Percentiles rank a stretch among this genome's conserved stretches.
Conservation (phyloP, 305 asterid genomes). For the Fraxinus ornus region DNA sequence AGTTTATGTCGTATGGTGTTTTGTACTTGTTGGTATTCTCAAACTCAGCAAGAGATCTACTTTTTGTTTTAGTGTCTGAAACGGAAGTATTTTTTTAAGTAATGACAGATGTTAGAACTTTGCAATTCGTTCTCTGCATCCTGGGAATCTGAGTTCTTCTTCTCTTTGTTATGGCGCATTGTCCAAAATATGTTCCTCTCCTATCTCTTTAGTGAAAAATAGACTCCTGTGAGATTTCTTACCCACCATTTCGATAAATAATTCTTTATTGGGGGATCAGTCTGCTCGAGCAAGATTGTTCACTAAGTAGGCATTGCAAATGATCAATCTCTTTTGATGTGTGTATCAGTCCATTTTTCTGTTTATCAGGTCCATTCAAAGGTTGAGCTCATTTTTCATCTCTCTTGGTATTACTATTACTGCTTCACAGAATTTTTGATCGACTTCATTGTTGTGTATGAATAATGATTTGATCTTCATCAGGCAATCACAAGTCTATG, state of each 20-base stretch:
- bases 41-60: neutral
- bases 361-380: neutral
- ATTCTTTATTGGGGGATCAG: neutral
- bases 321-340: neutral
- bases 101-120: neutral
- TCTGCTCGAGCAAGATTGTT: neutral
- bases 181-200: neutral
- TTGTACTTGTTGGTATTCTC: neutral
- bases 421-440: conserved; percentile 1
- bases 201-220: neutral
- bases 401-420: neutral
- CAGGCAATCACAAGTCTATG: conserved; percentile 92
- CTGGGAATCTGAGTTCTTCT: neutral
- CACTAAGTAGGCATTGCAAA: neutral
- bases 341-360: neutral
- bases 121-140: neutral
- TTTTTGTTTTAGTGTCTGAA: neutral
- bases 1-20: neutral
- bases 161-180: neutral
- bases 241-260: neutral
- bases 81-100: neutral
- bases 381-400: neutral
- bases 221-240: neutral
- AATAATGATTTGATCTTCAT: conserved; percentile 27
- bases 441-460: conserved; percentile 12